Percentiles rank a stretch among this genome's conserved stretches.
phyloP scores from a whole-genome alignment of 2,329 filamentous ascomycete genomes.

The Neofusicoccum cordaticola region DNA sequence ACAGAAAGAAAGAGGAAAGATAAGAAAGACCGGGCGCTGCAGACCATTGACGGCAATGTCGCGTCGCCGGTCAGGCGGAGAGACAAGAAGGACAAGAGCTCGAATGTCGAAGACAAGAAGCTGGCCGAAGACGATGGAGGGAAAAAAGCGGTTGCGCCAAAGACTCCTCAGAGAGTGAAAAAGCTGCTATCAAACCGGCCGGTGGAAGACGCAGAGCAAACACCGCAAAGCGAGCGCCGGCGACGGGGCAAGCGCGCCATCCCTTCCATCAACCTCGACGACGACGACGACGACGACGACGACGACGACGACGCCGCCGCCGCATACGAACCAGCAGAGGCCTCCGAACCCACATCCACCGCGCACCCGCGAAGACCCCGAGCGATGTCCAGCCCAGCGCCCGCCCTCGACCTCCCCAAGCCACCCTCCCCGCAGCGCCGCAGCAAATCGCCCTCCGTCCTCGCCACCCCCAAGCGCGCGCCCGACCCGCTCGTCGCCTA shows the following conservation, averaged over 20 bases:
- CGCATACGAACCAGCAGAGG: background rate
- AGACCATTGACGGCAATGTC: background rate
- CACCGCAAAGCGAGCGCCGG: background rate
- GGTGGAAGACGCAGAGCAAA: background rate
- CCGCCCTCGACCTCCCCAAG: background rate
- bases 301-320: background rate
- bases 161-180: background rate
- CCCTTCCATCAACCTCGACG: background rate
- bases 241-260: background rate
- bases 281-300: background rate
- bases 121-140: no score
- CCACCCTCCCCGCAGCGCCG: background rate
- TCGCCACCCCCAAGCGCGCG: background rate
- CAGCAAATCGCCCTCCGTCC: background rate
- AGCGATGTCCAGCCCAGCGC: background rate
- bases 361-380: background rate
- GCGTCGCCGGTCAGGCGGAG: background rate
- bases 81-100: background rate
- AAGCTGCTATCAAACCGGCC: background rate
- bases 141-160: background rate
- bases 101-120: no score
- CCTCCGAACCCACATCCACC: background rate
- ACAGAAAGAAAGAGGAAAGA: background rate
- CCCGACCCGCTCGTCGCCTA: constrained; percentile 18
- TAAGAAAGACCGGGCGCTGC: background rate